A percentile compares a stretch with the other conserved stretches of the same genome.
Conservation (phyloP, 768 basidiomycete genomes). For the Agrocybe praecox region DNA sequence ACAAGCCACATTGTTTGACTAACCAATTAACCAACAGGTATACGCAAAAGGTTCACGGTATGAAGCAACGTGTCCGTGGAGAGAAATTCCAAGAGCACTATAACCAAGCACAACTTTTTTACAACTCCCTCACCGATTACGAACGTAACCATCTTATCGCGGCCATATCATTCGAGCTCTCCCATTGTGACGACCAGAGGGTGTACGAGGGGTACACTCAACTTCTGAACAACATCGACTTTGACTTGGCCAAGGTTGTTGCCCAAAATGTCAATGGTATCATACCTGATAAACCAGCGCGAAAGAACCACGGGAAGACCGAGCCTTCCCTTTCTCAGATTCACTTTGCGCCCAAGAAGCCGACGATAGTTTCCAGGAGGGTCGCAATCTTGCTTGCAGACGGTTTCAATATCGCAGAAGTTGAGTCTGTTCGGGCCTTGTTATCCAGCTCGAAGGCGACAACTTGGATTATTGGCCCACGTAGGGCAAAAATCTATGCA, state of each 20-base stretch:
- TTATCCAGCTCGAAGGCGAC: slow-evolving; percentile 56
- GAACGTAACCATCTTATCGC: slow-evolving; percentile 74
- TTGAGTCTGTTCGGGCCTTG: slow-evolving; percentile 57
- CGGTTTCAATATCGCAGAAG: slow-evolving; percentile 66
- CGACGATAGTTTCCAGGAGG: slow-evolving; percentile 65
- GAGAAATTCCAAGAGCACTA: slow-evolving; percentile 80
- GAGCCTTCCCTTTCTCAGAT: slow-evolving; percentile 61
- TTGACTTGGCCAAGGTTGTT: slow-evolving; percentile 69
- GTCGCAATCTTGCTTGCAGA: slow-evolving; percentile 80
- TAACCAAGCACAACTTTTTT: slow-evolving; percentile 78
- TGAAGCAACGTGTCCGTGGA: slow-evolving; percentile 64
- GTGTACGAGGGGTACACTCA: slow-evolving; percentile 73
- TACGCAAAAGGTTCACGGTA: slow-evolving; percentile 50
- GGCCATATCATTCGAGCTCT: slow-evolving; percentile 82
- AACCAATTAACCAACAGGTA: slow-evolving; percentile 38
- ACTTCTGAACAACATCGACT: slow-evolving; percentile 72
- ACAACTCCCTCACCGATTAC: slow-evolving; percentile 70
- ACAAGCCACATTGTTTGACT: background rate
- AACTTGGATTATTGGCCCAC: slow-evolving; percentile 66
- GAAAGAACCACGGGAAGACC: slow-evolving; percentile 59
- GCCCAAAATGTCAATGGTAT: slow-evolving; percentile 66
- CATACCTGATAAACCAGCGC: slow-evolving; percentile 52
- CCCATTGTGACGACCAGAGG: slow-evolving; percentile 75
- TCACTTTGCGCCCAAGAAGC: slow-evolving; percentile 53
- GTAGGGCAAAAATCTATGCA: slow-evolving; percentile 55